Evolutionary conservation across 805 yeast genomes (phyloP).

Genomic region (Pichia phayaonensis): DNA sequence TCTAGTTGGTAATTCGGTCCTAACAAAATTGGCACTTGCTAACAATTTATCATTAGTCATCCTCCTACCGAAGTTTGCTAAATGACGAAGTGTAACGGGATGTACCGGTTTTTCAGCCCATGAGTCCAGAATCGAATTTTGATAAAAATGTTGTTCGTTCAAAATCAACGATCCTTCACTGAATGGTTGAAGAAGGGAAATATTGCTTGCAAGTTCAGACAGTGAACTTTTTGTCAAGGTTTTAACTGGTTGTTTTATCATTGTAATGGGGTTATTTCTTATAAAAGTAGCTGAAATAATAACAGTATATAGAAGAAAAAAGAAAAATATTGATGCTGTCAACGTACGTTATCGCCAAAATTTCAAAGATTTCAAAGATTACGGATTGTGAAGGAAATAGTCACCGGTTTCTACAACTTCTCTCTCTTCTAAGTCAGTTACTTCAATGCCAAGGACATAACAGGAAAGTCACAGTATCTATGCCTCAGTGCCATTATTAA

Average conservation of each 20-base stretch:
- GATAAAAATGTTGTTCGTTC: constrained; percentile 74
- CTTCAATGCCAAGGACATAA: no score
- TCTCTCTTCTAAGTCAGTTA: no score
- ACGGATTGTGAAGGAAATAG: background rate
- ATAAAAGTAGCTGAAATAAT: background rate
- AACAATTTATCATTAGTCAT: constrained; percentile 71
- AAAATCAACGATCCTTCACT: constrained; percentile 10
- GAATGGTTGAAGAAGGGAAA: constrained; percentile 4
- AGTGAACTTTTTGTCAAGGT: background rate
- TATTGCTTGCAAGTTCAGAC: background rate
- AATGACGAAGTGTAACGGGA: constrained; percentile 83
- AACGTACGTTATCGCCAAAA: background rate
- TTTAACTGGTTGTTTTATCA: background rate
- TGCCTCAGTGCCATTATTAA: background rate
- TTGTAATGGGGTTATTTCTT: background rate
- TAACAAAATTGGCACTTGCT: constrained; percentile 80
- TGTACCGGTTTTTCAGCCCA: constrained; percentile 66
- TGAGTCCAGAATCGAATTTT: constrained; percentile 56
- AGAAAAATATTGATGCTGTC: no score
- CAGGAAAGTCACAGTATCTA: no score
- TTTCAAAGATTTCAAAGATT: background rate
- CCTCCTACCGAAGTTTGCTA: constrained; percentile 82
- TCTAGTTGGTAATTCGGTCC: constrained; percentile 77
- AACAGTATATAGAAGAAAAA: no score
- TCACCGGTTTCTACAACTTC: no score